Base-by-base conservation (phyloP, 2,329 filamentous ascomycete species). In the Phaeosphaeriaceae sp. region DNA sequence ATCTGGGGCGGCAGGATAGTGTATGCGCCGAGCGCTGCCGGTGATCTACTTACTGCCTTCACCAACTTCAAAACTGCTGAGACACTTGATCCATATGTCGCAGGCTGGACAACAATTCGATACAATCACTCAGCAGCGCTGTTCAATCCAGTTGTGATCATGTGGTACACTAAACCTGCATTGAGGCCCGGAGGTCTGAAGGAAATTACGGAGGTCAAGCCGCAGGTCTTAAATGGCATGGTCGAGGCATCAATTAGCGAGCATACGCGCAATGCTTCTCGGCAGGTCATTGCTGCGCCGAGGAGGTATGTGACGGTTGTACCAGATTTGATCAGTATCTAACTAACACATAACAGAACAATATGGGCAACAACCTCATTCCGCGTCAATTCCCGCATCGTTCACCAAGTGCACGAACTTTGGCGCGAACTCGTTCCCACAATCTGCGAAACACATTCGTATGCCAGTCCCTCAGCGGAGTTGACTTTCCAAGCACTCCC, bases 281-380 rank as follows among this genome's bases (percentile, higher is more conserved):
- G 57, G 46, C 45, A 51, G 22, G 64, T 63, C 9, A 50, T 44
- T 15, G 61, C 63, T 9, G 51, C 60, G 10, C 55, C 56, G 5
- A 60, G 60, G 25, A 54, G 62, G 48, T 65, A 60, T 47, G 25
- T 27, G n/a, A 36, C 7, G 13, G 2, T 17, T 1, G 1, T 31
- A 6, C 15, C 3, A 17, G 25, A 13, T 6, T 15, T 25, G 15
- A 36, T 11, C 15, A 17, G 21, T 17, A 20, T 25, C 19, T 56
- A 7, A 53, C 44, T 21, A 27, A 33, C 24, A 5, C 22, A 3
- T 40, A 20, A 47, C 41, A 66, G 63, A 7, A 70, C 67, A 11
- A 61, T 70, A 17, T 72, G 69, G 68, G 65, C 66, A 31, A 70
- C 68, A 5, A 68, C 66, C 0, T 68, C 69, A 4, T 69, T 72